Evolutionary conservation across 2,329 filamentous ascomycete genomes (phyloP).

Genomic region (Atkinsonella texensis): DNA sequence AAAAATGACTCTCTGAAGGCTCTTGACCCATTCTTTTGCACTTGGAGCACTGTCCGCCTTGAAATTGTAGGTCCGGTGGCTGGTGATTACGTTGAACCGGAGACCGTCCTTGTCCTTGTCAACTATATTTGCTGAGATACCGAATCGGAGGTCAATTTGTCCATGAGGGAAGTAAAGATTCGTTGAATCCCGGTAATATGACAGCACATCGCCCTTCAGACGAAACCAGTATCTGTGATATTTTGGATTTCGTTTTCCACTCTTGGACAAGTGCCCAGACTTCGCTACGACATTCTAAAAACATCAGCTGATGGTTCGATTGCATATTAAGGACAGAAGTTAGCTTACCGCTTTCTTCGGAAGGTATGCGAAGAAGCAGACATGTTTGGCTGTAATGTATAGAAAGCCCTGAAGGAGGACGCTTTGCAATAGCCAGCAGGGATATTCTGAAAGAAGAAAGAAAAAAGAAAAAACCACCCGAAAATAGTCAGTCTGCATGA

Average conservation of each 20-base stretch:
- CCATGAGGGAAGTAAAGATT: slow-evolving; percentile 86
- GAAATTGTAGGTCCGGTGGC: slow-evolving; percentile 76
- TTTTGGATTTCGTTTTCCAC: slow-evolving; percentile 74
- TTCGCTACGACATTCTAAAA: slow-evolving; percentile 60
- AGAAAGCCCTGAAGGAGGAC: slow-evolving; percentile 89
- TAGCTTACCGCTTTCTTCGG: slow-evolving; percentile 70
- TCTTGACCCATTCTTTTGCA: slow-evolving; percentile 94
- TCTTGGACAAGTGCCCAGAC: slow-evolving; percentile 80
- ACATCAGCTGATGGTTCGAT: slow-evolving; percentile 8
- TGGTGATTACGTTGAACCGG: slow-evolving; percentile 70
- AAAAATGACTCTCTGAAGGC: slow-evolving; percentile 89
- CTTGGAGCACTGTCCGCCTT: slow-evolving; percentile 76
- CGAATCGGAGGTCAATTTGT: slow-evolving; percentile 85
- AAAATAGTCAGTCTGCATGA: neutral
- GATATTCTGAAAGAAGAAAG: slow-evolving; percentile 52
- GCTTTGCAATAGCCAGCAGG: slow-evolving; percentile 86
- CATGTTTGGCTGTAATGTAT: slow-evolving; percentile 86
- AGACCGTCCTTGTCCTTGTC: slow-evolving; percentile 68
- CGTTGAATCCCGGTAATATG: slow-evolving; percentile 74
- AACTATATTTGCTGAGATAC: slow-evolving; percentile 68
- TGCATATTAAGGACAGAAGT: neutral
- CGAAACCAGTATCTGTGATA: slow-evolving; percentile 91
- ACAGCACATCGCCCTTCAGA: slow-evolving; percentile 80
- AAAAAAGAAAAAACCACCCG: neutral
- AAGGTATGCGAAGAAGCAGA: slow-evolving; percentile 97